Percentiles rank a stretch among this genome's conserved stretches.
These are phyloP conservation scores for Aspergillus fumigatus DNA, from an alignment of 2,329 filamentous ascomycete genomes.

Conservation along the genomic window DNA sequence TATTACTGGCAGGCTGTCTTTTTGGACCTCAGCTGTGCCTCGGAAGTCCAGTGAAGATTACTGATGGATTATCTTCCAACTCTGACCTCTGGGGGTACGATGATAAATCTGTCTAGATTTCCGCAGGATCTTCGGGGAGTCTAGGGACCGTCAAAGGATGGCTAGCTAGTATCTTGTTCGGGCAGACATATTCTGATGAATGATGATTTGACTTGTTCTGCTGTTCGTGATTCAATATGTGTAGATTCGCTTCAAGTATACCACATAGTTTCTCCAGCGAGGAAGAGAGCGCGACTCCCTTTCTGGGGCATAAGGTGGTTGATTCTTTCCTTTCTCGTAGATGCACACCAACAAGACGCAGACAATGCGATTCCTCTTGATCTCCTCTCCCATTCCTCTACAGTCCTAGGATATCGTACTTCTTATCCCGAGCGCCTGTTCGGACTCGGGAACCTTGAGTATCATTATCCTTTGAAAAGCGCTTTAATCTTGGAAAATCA, in stretches of 20 bases:
- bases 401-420: neutral
- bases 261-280: neutral
- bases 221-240: neutral
- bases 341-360: neutral
- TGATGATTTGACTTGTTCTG: neutral
- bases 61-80: neutral
- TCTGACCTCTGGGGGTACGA: neutral
- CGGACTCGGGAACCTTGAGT: neutral
- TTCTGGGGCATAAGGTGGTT: neutral
- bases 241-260: neutral
- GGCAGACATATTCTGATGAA: neutral
- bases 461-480: neutral
- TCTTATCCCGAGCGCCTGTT: neutral
- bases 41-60: neutral
- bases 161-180: constrained; percentile 1
- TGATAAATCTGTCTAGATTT: constrained; percentile 7
- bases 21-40: neutral
- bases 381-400: neutral
- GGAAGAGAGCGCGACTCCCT: neutral
- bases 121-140: constrained; percentile 1
- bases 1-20: neutral
- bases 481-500: neutral
- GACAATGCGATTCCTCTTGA: neutral
- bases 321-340: neutral
- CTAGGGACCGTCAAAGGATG: neutral